phyloP scores from a whole-genome alignment of 257 asterid species.

The Solanum etuberosum region DNA sequence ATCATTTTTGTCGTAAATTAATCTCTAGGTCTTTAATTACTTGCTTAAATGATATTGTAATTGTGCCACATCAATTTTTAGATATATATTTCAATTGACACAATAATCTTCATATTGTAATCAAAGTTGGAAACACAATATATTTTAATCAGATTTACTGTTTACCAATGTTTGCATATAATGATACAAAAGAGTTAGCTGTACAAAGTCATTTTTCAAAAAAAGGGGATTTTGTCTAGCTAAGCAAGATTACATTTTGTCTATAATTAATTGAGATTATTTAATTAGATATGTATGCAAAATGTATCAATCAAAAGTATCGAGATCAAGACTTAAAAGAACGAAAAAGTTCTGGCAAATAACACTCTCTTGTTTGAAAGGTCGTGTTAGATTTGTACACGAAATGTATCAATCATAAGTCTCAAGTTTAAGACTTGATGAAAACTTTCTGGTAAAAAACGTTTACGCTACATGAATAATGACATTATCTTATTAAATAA shows the following conservation, averaged over 20 bases:
- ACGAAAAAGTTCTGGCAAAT: neutral
- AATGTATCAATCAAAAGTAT: neutral
- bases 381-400: neutral
- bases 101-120: neutral
- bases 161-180: neutral
- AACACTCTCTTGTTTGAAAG: neutral
- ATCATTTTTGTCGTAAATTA: neutral
- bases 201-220: neutral
- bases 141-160: neutral
- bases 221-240: neutral
- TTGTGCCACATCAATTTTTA: neutral
- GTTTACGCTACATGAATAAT: fast-evolving
- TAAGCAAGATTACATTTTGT: neutral
- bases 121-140: neutral
- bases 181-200: neutral
- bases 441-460: neutral
- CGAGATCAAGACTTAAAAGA: too few species aligned
- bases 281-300: neutral
- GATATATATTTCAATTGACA: neutral
- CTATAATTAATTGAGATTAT: too few species aligned
- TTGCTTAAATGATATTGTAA: neutral
- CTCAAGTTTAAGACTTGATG: neutral
- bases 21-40: neutral
- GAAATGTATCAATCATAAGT: neutral
- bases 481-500: neutral